A percentile compares a stretch with the other conserved stretches of the same genome.
These are phyloP conservation scores for Pontederia crassipes DNA, from an alignment of 176 grass and related monocot genomes.

Conservation along the genomic window DNA sequence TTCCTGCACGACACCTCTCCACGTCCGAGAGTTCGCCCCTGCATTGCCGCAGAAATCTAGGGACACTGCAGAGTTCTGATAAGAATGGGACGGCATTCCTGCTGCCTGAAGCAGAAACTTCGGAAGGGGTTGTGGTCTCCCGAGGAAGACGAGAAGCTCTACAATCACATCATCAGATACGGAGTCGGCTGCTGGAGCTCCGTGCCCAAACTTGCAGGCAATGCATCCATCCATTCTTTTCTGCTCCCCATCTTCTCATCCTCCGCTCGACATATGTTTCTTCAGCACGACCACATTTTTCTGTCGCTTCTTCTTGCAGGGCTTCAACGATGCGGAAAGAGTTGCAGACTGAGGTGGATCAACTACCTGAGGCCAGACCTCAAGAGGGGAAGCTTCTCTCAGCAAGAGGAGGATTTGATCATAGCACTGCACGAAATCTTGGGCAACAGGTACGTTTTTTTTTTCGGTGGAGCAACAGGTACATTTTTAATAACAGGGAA, in stretches of 20 bases:
- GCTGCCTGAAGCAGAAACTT: not conserved
- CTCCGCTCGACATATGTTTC: not conserved
- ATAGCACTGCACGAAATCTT: slow-evolving; percentile 1
- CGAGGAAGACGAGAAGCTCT: slow-evolving; percentile 9
- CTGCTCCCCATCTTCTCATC: not conserved
- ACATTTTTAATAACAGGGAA: not conserved
- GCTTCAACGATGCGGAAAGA: slow-evolving; percentile 5
- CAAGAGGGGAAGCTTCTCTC: slow-evolving; percentile 11
- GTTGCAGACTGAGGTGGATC: slow-evolving; percentile 6
- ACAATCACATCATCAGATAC: slow-evolving; percentile 1
- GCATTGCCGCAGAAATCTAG: no score
- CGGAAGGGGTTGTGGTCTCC: slow-evolving; percentile 12
- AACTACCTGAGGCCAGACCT: slow-evolving; percentile 11
- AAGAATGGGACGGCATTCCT: slow-evolving; percentile 3
- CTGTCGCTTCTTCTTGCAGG: not conserved
- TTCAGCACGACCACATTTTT: no score
- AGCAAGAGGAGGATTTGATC: slow-evolving; percentile 1
- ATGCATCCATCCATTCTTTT: not conserved
- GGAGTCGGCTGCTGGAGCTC: slow-evolving; percentile 7
- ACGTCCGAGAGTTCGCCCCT: no score
- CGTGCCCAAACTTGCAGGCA: slow-evolving; percentile 8
- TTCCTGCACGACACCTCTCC: not conserved
- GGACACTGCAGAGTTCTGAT: no score
- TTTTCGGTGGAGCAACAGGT: no score
- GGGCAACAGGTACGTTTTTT: slow-evolving; percentile 7